A percentile compares a stretch with the other conserved stretches of the same genome.
These are phyloP conservation scores for Posidonia australis DNA, from an alignment of 106 monocot genomes.

Conservation along the genomic window DNA sequence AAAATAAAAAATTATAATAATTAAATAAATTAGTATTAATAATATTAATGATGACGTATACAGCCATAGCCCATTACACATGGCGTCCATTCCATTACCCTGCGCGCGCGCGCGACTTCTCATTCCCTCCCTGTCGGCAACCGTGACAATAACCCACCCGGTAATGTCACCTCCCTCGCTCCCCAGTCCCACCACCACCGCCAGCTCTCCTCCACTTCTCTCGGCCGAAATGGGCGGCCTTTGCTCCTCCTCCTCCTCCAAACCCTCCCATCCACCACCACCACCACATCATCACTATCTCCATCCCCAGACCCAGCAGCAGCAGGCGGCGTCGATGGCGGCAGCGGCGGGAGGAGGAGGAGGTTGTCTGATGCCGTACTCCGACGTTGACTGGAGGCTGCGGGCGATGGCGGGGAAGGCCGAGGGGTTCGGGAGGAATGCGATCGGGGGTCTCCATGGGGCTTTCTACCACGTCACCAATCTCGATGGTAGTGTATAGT, in stretches of 20 bases:
- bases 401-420: slow-evolving; percentile 63
- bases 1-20: too few species aligned
- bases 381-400: slow-evolving; percentile 33
- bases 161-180: too few species aligned
- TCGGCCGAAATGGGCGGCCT: background rate
- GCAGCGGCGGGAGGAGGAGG: background rate
- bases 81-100: too few species aligned
- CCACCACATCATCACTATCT: background rate
- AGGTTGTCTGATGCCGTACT: slow-evolving; percentile 30
- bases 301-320: background rate
- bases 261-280: background rate
- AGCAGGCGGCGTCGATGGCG: background rate
- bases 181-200: too few species aligned
- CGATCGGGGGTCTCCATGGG: slow-evolving; percentile 73
- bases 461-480: slow-evolving; percentile 57
- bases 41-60: too few species aligned
- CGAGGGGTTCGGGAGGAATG: slow-evolving; percentile 72
- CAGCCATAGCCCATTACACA: too few species aligned
- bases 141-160: too few species aligned
- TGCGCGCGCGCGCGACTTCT: too few species aligned
- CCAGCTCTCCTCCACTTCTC: background rate
- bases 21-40: too few species aligned
- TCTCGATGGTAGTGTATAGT: slow-evolving; percentile 27
- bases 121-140: too few species aligned
- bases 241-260: background rate